Evolutionary conservation across 78 protist genomes (phyloP), one percentile per base, ranked within the genome.

Genomic region (Neovahlkampfia damariscottae): DNA sequence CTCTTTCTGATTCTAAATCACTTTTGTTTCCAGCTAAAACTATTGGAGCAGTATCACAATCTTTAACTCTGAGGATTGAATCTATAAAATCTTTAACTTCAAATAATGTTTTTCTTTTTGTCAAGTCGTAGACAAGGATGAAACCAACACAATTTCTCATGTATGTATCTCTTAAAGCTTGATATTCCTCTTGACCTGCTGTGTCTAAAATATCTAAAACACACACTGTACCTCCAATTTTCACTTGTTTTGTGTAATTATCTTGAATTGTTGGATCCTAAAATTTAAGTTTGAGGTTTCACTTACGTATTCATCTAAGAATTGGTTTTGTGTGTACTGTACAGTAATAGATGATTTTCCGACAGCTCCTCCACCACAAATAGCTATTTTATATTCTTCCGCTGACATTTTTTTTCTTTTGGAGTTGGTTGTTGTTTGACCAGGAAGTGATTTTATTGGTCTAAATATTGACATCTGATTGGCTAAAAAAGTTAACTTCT

Each of bases 241-340:
- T 77, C 41, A 1, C 77, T 73, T 95, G 97, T 82, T 93, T 94
- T 28, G 96, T 62, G 77, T 97, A 94, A 2, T 84, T 36, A 67
- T 97, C 99, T 50, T 93, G 97, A 29, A 95, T 95, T 38, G 98
- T 92, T n/a, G 98, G 97, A 50, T 96, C 98, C 38, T 94, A 96
- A n/a, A n/a, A 19, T n/a, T 50, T 19, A 19, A 19, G 62, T 50
- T 19, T 50, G 19, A 19, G 34, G 34, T n/a, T 50, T 50, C 34
- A 50, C 62, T 50, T 50, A 50, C 62, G 62, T 50, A 50, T 19
- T 50, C 19, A 19, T 19, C 19, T 19, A 50, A 50, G 19, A 50
- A 50, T 19, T 50, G 62, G 62, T 19, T 19, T 50, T 50, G 62
- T n/a, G 19, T 19, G 62, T n/a, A 50, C 62, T 19, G 19, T n/a